phyloP scores from a whole-genome alignment of 2,329 filamentous ascomycete species.

The Pestalotiopsis sp. region DNA sequence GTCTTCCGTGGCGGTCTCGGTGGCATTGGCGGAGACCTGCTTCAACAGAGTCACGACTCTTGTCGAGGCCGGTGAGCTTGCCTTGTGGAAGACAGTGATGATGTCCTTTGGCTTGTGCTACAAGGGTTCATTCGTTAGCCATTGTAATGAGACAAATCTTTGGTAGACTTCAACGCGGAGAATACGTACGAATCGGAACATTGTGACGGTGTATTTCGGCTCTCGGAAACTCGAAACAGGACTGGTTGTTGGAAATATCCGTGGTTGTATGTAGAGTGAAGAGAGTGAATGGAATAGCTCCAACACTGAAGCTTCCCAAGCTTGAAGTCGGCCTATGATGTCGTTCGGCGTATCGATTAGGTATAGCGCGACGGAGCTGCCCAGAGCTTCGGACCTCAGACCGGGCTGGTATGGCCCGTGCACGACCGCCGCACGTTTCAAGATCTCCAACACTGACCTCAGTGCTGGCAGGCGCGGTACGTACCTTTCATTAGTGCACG shows the following conservation, averaged over 20 bases:
- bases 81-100: constrained; percentile 93
- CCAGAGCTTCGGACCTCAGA: background rate
- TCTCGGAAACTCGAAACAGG: background rate
- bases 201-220: constrained; percentile 24
- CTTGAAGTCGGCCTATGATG: constrained; percentile 10
- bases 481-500: background rate
- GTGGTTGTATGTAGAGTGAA: background rate
- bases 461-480: background rate
- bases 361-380: background rate
- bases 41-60: constrained; percentile 77
- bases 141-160: background rate
- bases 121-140: constrained; percentile 1
- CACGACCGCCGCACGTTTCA: background rate
- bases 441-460: background rate
- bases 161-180: background rate
- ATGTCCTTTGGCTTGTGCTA: constrained; percentile 84
- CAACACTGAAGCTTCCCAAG: constrained; percentile 3
- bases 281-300: background rate
- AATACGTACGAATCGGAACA: constrained; percentile 48
- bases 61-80: constrained; percentile 69
- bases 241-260: background rate
- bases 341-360: background rate
- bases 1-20: constrained; percentile 69
- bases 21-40: constrained; percentile 71
- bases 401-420: background rate